A percentile compares a stretch with the other conserved stretches of the same genome.
Conservation (phyloP, 1,284 basidiomycete genomes). For the Wolfiporia cocos region DNA sequence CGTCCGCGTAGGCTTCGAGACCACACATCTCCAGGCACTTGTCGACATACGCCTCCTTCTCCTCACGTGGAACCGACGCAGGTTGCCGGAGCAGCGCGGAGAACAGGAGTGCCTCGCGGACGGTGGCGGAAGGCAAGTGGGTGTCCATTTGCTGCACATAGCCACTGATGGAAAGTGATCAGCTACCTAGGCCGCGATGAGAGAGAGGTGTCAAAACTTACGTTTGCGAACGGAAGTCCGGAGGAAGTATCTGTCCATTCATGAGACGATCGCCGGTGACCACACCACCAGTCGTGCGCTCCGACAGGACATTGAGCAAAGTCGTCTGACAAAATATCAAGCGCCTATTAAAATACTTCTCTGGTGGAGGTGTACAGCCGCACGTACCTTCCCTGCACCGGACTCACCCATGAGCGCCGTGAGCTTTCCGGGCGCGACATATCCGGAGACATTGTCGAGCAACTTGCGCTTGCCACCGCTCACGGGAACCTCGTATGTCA, state of each 20-base stretch:
- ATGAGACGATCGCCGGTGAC: slow-evolving; percentile 76
- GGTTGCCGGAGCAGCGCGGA: slow-evolving; percentile 82
- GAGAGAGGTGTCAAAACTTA: slow-evolving; percentile 20
- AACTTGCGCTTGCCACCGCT: slow-evolving; percentile 52
- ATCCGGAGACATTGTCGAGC: slow-evolving; percentile 79
- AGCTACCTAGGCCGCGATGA: not conserved
- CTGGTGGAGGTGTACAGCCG: not conserved
- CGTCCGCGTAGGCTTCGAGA: slow-evolving; percentile 64
- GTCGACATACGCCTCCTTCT: slow-evolving; percentile 84
- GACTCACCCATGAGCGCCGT: slow-evolving; percentile 78
- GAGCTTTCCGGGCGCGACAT: slow-evolving; percentile 76
- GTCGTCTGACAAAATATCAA: slow-evolving; percentile 41
- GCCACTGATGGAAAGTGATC: slow-evolving; percentile 34
- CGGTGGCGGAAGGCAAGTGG: slow-evolving; percentile 62
- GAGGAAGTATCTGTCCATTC: slow-evolving; percentile 66
- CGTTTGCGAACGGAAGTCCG: slow-evolving; percentile 74
- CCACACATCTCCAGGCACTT: slow-evolving; percentile 78
- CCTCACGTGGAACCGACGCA: slow-evolving; percentile 50
- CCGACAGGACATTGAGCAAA: slow-evolving; percentile 78
- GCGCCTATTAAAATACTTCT: not conserved
- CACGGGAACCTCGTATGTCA: slow-evolving; percentile 59
- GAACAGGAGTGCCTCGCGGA: slow-evolving; percentile 82
- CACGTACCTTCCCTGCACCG: slow-evolving; percentile 59
- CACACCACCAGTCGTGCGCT: slow-evolving; percentile 74
- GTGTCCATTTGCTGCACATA: slow-evolving; percentile 84